Evolutionary conservation across 257 asterid genomes (phyloP).

Genomic region (Petrea volubilis): DNA sequence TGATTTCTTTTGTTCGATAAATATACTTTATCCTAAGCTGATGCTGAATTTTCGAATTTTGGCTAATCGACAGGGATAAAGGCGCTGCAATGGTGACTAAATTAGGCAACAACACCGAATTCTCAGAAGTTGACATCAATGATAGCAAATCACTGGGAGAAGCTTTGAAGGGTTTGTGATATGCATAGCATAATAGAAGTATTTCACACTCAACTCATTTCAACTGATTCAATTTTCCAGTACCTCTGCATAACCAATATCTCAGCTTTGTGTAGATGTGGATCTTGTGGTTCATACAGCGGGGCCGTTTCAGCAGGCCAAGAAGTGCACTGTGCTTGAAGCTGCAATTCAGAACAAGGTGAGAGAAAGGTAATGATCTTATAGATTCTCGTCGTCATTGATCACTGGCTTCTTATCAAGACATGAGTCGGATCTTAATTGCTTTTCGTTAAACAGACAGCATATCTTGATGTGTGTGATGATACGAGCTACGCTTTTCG

Average conservation of each 20-base stretch:
- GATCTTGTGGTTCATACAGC: constrained; percentile 94
- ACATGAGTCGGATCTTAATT: background rate
- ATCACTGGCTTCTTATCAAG: background rate
- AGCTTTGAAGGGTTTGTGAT: constrained; percentile 52
- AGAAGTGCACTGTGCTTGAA: constrained; percentile 75
- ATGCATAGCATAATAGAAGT: background rate
- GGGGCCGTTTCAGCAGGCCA: constrained; percentile 94
- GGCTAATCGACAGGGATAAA: constrained; percentile 60
- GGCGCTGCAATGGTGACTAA: constrained; percentile 67
- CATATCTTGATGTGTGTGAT: constrained; percentile 94
- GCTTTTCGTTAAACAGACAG: constrained; percentile 55
- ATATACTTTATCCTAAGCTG: background rate
- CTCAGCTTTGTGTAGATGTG: constrained; percentile 55
- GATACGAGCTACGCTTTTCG: constrained; percentile 75
- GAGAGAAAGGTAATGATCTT: constrained; percentile 65
- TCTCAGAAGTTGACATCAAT: constrained; percentile 64
- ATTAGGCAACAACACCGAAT: constrained; percentile 66
- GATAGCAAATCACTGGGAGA: constrained; percentile 54
- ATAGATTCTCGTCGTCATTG: background rate
- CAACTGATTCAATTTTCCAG: background rate
- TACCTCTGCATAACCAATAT: background rate
- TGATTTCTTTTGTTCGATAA: background rate
- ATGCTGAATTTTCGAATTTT: background rate
- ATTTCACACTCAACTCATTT: background rate
- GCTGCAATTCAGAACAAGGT: constrained; percentile 97